These are phyloP conservation scores for Entoloma clypeatum DNA, from an alignment of 1,284 basidiomycete genomes.

Conservation along the genomic window DNA sequence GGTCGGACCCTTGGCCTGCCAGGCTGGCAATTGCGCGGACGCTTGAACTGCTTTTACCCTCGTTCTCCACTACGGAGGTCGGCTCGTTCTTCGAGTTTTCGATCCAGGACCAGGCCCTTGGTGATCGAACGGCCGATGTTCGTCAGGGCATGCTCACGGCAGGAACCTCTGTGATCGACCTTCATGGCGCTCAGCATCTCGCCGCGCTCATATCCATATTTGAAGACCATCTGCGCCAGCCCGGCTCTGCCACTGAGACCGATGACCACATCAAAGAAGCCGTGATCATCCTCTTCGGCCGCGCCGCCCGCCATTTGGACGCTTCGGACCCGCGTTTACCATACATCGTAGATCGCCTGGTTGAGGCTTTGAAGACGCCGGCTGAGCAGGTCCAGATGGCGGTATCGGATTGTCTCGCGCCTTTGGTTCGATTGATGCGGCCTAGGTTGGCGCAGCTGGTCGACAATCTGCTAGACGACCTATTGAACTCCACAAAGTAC, in stretches of 20 bases:
- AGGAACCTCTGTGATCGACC: conserved; percentile 80
- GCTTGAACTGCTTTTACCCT: conserved; percentile 69
- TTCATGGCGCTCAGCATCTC: conserved; percentile 74
- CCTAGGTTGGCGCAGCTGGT: conserved; percentile 67
- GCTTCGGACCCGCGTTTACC: conserved; percentile 75
- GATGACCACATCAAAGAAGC: conserved; percentile 92
- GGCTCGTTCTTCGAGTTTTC: conserved; percentile 87
- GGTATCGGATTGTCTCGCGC: conserved; percentile 91
- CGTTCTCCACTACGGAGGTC: conserved; percentile 64
- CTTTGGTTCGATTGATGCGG: conserved; percentile 76
- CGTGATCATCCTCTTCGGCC: conserved; percentile 92
- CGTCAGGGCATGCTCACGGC: conserved; percentile 86
- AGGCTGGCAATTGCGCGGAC: conserved; percentile 76
- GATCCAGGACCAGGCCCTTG: conserved; percentile 81
- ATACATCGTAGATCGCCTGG: conserved; percentile 84
- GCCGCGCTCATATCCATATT: conserved; percentile 82
- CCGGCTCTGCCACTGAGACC: conserved; percentile 63
- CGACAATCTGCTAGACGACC: conserved; percentile 72
- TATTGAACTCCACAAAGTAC: conserved; percentile 82
- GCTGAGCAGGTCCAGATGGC: conserved; percentile 97
- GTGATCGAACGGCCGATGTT: conserved; percentile 82
- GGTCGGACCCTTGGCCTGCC: conserved; percentile 89
- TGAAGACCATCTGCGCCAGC: conserved; percentile 73
- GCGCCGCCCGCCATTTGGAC: conserved; percentile 87
- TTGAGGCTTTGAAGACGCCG: conserved; percentile 91